Percentiles rank a stretch among this genome's conserved stretches.
Conservation (phyloP, 495 filamentous ascomycete species). For the Annulohypoxylon stygium region DNA sequence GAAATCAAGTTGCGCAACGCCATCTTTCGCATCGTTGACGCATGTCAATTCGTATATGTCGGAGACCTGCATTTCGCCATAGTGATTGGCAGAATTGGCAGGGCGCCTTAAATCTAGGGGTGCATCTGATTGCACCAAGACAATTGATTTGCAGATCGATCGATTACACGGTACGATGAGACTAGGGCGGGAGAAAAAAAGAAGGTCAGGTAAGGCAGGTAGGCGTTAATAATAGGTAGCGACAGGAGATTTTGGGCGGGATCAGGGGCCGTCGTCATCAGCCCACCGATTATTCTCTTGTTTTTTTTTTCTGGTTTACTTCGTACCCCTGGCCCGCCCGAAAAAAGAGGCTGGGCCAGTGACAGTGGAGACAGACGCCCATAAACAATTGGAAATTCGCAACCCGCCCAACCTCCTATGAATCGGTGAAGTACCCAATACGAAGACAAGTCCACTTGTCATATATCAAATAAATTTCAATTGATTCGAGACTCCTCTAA, state of each 20-base stretch:
- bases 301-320: slow-evolving; percentile 9
- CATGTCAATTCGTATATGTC: slow-evolving; percentile 42
- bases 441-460: slow-evolving; percentile 25
- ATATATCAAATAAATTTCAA: slow-evolving; percentile 42
- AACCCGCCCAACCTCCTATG: slow-evolving; percentile 37
- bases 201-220: too few species aligned
- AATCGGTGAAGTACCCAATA: slow-evolving; percentile 25
- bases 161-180: slow-evolving; percentile 11
- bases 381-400: slow-evolving; percentile 4
- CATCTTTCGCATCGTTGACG: slow-evolving; percentile 16
- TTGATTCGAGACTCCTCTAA: slow-evolving; percentile 22
- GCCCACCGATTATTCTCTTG: slow-evolving; percentile 39
- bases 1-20: slow-evolving; percentile 16
- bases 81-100: slow-evolving; percentile 1
- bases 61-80: slow-evolving; percentile 34
- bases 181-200: slow-evolving; percentile 4
- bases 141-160: slow-evolving; percentile 40
- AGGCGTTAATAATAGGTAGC: background rate
- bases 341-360: slow-evolving; percentile 45
- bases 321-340: background rate
- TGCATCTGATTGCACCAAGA: slow-evolving; percentile 19
- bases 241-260: slow-evolving; percentile 3
- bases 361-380: slow-evolving; percentile 30
- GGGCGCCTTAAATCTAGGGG: slow-evolving; percentile 10
- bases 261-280: slow-evolving; percentile 18